phyloP scores from a whole-genome alignment of 805 yeast genomes.

The Candida taoyuanica region DNA sequence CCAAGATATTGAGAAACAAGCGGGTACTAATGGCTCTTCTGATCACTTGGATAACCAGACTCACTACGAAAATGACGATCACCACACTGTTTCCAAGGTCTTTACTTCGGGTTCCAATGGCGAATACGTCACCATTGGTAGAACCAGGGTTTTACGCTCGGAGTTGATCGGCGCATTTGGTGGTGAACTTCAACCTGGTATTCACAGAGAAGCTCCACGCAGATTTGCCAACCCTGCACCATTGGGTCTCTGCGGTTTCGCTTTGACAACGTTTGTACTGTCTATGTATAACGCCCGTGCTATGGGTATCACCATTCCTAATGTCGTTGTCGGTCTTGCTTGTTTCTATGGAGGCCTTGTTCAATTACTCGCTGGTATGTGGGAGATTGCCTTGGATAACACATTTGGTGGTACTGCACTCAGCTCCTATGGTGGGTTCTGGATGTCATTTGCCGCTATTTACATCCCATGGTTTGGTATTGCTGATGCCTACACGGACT shows the following conservation, averaged over 20 bases:
- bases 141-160: conserved; percentile 56
- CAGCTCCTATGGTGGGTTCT: conserved; percentile 62
- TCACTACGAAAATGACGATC: conserved; percentile 8
- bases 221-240: conserved; percentile 66
- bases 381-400: conserved; percentile 61
- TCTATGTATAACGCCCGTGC: conserved; percentile 53
- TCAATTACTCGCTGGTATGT: conserved; percentile 59
- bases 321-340: conserved; percentile 53
- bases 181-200: conserved; percentile 77
- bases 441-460: conserved; percentile 63
- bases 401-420: conserved; percentile 66
- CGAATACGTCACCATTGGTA: conserved; percentile 67
- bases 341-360: conserved; percentile 59
- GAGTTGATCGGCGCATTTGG: conserved; percentile 70
- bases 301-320: conserved; percentile 46
- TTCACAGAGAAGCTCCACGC: conserved; percentile 51
- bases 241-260: conserved; percentile 56
- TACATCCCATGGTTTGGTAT: conserved; percentile 58
- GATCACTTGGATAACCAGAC: conserved; percentile 19
- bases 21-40: conserved; percentile 15
- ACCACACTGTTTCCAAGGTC: conserved; percentile 25
- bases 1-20: conserved; percentile 23
- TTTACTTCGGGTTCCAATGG: conserved; percentile 44
- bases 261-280: conserved; percentile 56
- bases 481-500: conserved; percentile 43